A percentile compares a stretch with the other conserved stretches of the same genome.
Evolutionary conservation across 2,329 filamentous ascomycete genomes (phyloP).

Genomic region (Epichloe baconii): DNA sequence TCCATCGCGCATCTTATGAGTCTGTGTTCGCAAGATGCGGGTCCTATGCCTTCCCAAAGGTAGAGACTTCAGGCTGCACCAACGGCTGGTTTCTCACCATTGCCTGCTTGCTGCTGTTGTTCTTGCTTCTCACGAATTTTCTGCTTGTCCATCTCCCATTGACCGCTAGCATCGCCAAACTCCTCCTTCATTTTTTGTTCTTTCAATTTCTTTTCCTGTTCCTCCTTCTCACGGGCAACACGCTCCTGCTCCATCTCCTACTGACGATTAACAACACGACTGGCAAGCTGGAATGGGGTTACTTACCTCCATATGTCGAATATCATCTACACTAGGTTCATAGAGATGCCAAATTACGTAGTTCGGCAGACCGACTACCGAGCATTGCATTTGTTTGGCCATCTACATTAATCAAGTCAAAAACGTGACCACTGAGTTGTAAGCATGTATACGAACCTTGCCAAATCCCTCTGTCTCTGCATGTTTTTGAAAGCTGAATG

Average conservation of each 20-base stretch:
- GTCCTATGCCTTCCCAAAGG: no score
- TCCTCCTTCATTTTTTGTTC: conserved; percentile 59
- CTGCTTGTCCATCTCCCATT: conserved; percentile 86
- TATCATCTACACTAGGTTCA: conserved; percentile 95
- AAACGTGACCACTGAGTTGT: not conserved
- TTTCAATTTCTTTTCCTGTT: conserved; percentile 56
- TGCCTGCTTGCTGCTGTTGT: not conserved
- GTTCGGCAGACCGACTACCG: conserved; percentile 87
- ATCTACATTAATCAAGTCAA: conserved; percentile 45
- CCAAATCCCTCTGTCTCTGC: conserved; percentile 97
- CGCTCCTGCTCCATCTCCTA: conserved; percentile 89
- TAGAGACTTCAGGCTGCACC: not conserved
- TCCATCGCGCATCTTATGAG: no score
- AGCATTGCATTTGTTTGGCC: conserved; percentile 92
- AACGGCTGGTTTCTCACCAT: not conserved
- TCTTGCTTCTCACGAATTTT: conserved; percentile 47
- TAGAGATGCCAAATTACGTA: conserved; percentile 99
- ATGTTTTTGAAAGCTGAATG: conserved; percentile 97
- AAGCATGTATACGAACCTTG: conserved; percentile 51
- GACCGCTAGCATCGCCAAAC: conserved; percentile 61
- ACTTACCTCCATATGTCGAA: conserved; percentile 81
- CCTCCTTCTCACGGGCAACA: conserved; percentile 62
- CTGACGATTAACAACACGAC: not conserved
- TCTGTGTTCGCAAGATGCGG: no score
- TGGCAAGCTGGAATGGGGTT: not conserved